These are phyloP conservation scores for Erysimum cheiri DNA, from an alignment of 441 rosid genomes.

Conservation along the genomic window DNA sequence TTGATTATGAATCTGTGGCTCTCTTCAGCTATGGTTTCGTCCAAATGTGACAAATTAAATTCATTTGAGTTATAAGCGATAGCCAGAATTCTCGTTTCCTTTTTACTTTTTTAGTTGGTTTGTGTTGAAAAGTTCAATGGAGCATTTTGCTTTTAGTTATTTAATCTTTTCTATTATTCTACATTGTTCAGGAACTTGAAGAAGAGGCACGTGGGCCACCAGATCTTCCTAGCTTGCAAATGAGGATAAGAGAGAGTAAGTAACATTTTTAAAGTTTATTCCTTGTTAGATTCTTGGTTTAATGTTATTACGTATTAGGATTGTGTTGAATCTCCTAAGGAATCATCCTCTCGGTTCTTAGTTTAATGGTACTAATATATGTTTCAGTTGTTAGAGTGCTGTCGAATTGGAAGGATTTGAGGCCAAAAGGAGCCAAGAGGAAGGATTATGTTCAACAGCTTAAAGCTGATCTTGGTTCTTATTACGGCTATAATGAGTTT, in stretches of 20 bases:
- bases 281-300: background rate
- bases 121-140: no score
- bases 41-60: background rate
- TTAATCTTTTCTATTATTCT: conserved; percentile 16
- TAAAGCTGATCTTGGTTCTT: conserved; percentile 72
- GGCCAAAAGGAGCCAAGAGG: conserved; percentile 71
- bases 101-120: no score
- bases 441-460: conserved; percentile 75
- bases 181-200: conserved; percentile 74
- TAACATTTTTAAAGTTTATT: conserved; percentile 13
- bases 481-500: conserved; percentile 92
- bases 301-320: background rate
- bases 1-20: conserved; percentile 7
- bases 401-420: conserved; percentile 75
- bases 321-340: conserved; percentile 9
- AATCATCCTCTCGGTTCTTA: conserved; percentile 3
- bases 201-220: conserved; percentile 75
- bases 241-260: conserved; percentile 88
- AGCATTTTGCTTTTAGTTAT: background rate
- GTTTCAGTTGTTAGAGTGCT: conserved; percentile 80
- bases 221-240: conserved; percentile 69
- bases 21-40: conserved; percentile 1
- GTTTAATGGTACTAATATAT: conserved; percentile 9
- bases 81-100: no score
- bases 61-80: no score